Evolutionary conservation across 345 rosid species (phyloP).

Genomic region (Erucastrum elatum): DNA sequence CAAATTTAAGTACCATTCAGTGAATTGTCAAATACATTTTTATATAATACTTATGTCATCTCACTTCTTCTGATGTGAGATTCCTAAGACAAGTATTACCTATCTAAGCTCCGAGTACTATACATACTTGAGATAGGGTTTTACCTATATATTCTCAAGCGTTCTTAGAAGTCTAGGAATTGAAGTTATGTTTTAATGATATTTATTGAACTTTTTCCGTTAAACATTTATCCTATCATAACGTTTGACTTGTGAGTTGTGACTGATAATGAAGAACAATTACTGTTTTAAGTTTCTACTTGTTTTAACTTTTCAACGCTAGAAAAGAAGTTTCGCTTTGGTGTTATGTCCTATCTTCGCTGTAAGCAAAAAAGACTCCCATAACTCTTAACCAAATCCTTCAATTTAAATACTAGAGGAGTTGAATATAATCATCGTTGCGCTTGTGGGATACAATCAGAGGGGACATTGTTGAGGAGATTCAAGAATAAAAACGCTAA

Average conservation of each 20-base stretch:
- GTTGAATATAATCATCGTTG: slow-evolving; percentile 20
- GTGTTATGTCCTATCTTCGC: slow-evolving; percentile 18
- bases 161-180: neutral
- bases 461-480: slow-evolving; percentile 28
- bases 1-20: no score
- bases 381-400: slow-evolving; percentile 14
- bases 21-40: no score
- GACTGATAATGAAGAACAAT: neutral
- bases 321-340: neutral
- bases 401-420: slow-evolving; percentile 25
- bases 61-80: no score
- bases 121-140: no score
- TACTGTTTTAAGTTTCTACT: slow-evolving; percentile 7
- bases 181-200: neutral
- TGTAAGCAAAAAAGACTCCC: slow-evolving; percentile 12
- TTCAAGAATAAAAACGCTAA: slow-evolving; percentile 23
- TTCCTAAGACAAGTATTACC: no score
- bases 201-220: neutral
- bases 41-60: no score
- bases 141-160: neutral
- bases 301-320: slow-evolving; percentile 12
- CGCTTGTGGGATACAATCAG: slow-evolving; percentile 26
- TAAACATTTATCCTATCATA: neutral
- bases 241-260: neutral
- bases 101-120: no score